Evolutionary conservation across 495 filamentous ascomycete species (phyloP).

Genomic region (Trichoderma parareesei): DNA sequence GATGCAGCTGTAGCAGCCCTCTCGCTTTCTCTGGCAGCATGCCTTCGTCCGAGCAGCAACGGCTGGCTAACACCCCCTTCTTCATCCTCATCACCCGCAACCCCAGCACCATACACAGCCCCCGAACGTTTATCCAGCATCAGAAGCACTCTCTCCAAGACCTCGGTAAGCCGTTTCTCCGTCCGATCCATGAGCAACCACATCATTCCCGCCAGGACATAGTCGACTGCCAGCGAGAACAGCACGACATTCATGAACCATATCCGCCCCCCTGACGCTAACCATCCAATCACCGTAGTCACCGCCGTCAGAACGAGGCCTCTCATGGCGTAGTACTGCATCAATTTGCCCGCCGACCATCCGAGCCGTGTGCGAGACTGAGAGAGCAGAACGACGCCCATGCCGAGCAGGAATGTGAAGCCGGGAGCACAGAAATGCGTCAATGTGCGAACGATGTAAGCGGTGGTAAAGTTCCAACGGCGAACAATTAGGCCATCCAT

Average conservation of each 20-base stretch:
- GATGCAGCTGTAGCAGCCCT: slow-evolving; percentile 20
- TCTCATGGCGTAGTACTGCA: slow-evolving; percentile 22
- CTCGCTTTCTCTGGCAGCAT: slow-evolving; percentile 15
- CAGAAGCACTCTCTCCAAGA: slow-evolving; percentile 18
- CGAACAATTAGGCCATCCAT: slow-evolving; percentile 19
- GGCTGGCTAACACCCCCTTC: slow-evolving; percentile 19
- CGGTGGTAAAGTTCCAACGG: slow-evolving; percentile 23
- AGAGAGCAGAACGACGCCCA: slow-evolving; percentile 28
- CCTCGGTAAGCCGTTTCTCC: slow-evolving; percentile 17
- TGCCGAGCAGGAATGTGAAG: slow-evolving; percentile 30
- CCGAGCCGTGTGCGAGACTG: slow-evolving; percentile 22
- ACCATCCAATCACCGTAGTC: slow-evolving; percentile 15
- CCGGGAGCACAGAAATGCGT: slow-evolving; percentile 30
- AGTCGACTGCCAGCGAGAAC: slow-evolving; percentile 26
- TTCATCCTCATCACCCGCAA: slow-evolving; percentile 1
- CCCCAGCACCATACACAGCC: not conserved
- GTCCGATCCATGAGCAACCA: slow-evolving; percentile 21
- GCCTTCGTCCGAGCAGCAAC: slow-evolving; percentile 14
- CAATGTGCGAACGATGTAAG: slow-evolving; percentile 22
- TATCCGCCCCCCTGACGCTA: slow-evolving; percentile 16
- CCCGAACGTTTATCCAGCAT: not conserved
- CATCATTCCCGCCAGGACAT: slow-evolving; percentile 24
- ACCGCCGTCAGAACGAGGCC: slow-evolving; percentile 21
- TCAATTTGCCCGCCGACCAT: slow-evolving; percentile 22
- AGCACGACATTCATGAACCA: slow-evolving; percentile 29